Evolutionary conservation across 2,329 filamentous ascomycete species (phyloP), one percentile per base, ranked within the genome.

Genomic region (Stachybotrys chlorohalonatus): DNA sequence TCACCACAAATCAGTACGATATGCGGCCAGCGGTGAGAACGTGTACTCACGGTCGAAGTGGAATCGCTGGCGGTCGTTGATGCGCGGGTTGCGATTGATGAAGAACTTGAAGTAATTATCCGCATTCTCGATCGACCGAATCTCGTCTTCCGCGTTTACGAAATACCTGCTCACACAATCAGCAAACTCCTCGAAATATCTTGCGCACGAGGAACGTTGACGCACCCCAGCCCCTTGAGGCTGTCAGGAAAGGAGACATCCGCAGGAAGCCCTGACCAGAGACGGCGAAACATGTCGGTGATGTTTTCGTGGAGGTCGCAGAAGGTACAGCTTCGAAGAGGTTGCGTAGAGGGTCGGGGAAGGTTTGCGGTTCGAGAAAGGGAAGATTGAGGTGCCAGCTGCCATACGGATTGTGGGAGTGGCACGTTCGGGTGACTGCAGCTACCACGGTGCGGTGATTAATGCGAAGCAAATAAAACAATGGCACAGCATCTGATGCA

Each of bases 31-130:
- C 6, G 6, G 11, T 17, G 7, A 5, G 51, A 46, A n/a, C 24
- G 24, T 24, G 24, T 24, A 68, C 75, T 60, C 67, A 89, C 90
- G 72, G 63, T 95, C 86, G 70, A 95, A 84, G 46, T 84, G 77
- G 59, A 87, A 87, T 16, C 86, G 80, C 63, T 90, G 89, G 17
- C 86, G 76, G 47, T 86, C 80, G 67, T 96, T 96, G 71, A 86
- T 79, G 45, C 90, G 84, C n/a, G 81, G 75, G 68, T 90, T 91
- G 61, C 82, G 84, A 66, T 81, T 86, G 53, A 88, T 70, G 66
- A 84, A 86, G 76, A 80, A 96, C 61, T 89, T 81, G 75, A 90
- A 95, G 65, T 85, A 86, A 59, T 80, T 75, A 31, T 86, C 78
- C 0, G 87, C 84, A 42, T 90, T 74, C 24, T 80, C 74, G 54